Evolutionary conservation across 2,329 filamentous ascomycete species (phyloP).

Genomic region (Bretziella fagacearum): DNA sequence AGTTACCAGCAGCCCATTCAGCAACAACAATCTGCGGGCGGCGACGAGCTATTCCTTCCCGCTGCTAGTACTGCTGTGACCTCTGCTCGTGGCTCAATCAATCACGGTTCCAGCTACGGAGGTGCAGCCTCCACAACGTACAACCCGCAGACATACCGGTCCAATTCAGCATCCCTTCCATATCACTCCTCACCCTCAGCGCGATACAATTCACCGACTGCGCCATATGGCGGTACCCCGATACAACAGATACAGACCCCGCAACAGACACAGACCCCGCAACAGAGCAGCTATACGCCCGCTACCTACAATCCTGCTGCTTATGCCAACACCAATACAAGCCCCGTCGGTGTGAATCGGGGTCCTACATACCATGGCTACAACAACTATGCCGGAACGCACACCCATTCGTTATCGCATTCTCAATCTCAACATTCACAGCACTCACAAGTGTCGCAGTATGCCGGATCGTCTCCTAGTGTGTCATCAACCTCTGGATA

Average conservation of each 20-base stretch:
- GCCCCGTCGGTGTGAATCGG: slow-evolving; percentile 26
- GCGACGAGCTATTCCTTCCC: slow-evolving; percentile 12
- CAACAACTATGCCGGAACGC: slow-evolving; percentile 25
- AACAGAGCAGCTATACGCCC: slow-evolving; percentile 53
- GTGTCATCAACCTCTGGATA: slow-evolving; percentile 18
- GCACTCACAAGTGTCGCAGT: slow-evolving; percentile 2
- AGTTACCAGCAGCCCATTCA: slow-evolving; percentile 20
- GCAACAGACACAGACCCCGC: slow-evolving; percentile 19
- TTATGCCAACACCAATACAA: slow-evolving; percentile 31
- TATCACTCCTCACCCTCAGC: slow-evolving; percentile 17
- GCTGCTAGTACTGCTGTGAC: slow-evolving; percentile 12
- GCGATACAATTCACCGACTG: slow-evolving; percentile 10
- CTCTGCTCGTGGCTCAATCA: slow-evolving; percentile 15
- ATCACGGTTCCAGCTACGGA: slow-evolving; percentile 17
- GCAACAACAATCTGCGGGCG: slow-evolving; percentile 1
- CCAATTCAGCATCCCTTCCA: slow-evolving; percentile 11
- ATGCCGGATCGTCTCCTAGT: slow-evolving; percentile 5
- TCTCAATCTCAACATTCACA: slow-evolving; percentile 8
- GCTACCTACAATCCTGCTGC: slow-evolving; percentile 41
- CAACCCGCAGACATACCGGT: slow-evolving; percentile 11
- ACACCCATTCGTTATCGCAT: slow-evolving; percentile 16
- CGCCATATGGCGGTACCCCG: slow-evolving; percentile 6
- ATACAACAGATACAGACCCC: slow-evolving; percentile 1
- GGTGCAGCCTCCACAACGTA: neutral
- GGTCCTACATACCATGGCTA: slow-evolving; percentile 35